These are phyloP conservation scores for Fulvia fulva DNA, from an alignment of 2,329 filamentous ascomycete species.

Conservation along the genomic window DNA sequence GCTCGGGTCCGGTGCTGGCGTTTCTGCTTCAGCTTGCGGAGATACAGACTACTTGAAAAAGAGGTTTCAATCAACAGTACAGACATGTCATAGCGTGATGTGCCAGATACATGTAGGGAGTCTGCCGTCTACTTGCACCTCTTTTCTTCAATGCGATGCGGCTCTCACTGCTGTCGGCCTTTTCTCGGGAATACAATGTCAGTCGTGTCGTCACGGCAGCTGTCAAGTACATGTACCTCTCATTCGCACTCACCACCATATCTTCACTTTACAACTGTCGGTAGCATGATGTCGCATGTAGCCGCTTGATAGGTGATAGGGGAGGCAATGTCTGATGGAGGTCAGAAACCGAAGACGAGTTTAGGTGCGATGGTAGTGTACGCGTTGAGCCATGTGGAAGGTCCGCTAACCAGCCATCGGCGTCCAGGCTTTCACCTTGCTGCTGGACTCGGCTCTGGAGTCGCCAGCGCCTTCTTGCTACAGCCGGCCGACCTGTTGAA, in stretches of 20 bases:
- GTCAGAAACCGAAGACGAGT: conserved; percentile 47
- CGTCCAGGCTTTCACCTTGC: conserved; percentile 73
- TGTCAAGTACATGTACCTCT: no score
- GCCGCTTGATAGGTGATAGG: conserved; percentile 22
- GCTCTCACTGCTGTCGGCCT: no score
- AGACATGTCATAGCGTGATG: no score
- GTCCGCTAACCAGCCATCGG: neutral
- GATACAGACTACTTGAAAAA: neutral
- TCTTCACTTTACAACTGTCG: neutral
- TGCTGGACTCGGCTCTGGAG: conserved; percentile 81
- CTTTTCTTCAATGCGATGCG: no score
- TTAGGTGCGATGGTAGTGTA: conserved; percentile 38
- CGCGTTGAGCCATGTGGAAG: neutral
- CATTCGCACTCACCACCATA: neutral
- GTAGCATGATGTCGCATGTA: neutral
- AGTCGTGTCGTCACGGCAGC: no score
- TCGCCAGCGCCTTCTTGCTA: conserved; percentile 82
- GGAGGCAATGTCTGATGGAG: conserved; percentile 50
- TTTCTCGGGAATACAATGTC: no score
- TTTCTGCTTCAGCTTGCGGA: neutral
- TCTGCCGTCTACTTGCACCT: no score
- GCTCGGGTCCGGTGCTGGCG: neutral
- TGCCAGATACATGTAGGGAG: no score
- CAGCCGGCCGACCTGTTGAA: conserved; percentile 96
- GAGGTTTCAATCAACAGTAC: no score